A percentile compares a stretch with the other conserved stretches of the same genome.
These are phyloP conservation scores for Hypoxylon sp. DNA, from an alignment of 2,329 filamentous ascomycete species.

Conservation along the genomic window DNA sequence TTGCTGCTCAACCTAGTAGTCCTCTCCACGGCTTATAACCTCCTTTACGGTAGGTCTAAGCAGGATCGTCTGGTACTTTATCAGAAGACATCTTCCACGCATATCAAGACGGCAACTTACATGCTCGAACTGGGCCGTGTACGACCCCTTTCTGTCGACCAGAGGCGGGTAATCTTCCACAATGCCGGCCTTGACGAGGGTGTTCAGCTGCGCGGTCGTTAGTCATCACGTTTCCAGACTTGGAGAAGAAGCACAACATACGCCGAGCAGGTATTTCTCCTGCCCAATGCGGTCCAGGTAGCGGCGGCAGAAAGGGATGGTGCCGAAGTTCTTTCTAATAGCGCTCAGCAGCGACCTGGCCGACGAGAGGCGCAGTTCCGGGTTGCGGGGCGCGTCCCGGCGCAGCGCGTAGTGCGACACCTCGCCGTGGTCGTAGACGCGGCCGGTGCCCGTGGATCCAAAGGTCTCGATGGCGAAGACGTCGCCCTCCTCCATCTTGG, in stretches of 20 bases:
- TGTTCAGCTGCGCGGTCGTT: slow-evolving; percentile 72
- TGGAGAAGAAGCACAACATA: slow-evolving; percentile 52
- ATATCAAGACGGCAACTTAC: slow-evolving; percentile 61
- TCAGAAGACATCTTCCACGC: not conserved
- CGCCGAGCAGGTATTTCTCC: slow-evolving; percentile 90
- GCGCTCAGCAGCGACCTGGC: slow-evolving; percentile 85
- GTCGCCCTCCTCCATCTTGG: slow-evolving; percentile 97
- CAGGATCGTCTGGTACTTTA: slow-evolving; percentile 49
- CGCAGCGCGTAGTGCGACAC: slow-evolving; percentile 88
- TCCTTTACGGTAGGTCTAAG: slow-evolving; percentile 84
- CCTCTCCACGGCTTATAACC: slow-evolving; percentile 84
- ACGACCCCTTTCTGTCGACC: slow-evolving; percentile 91
- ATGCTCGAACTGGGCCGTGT: slow-evolving; percentile 94
- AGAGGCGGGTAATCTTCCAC: slow-evolving; percentile 91
- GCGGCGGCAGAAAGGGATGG: slow-evolving; percentile 86
- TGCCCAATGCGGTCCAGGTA: slow-evolving; percentile 91
- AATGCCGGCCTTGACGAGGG: slow-evolving; percentile 80
- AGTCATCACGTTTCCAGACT: slow-evolving; percentile 29
- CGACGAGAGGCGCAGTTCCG: slow-evolving; percentile 78
- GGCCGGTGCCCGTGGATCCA: slow-evolving; percentile 89
- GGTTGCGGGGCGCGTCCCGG: slow-evolving; percentile 75
- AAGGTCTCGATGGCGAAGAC: slow-evolving; percentile 97
- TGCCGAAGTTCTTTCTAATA: slow-evolving; percentile 96
- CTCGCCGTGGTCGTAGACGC: slow-evolving; percentile 87
- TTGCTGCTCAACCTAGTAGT: slow-evolving; percentile 72